These are phyloP conservation scores for Penicillium malachiteum DNA, from an alignment of 495 filamentous ascomycete genomes.

Conservation along the genomic window DNA sequence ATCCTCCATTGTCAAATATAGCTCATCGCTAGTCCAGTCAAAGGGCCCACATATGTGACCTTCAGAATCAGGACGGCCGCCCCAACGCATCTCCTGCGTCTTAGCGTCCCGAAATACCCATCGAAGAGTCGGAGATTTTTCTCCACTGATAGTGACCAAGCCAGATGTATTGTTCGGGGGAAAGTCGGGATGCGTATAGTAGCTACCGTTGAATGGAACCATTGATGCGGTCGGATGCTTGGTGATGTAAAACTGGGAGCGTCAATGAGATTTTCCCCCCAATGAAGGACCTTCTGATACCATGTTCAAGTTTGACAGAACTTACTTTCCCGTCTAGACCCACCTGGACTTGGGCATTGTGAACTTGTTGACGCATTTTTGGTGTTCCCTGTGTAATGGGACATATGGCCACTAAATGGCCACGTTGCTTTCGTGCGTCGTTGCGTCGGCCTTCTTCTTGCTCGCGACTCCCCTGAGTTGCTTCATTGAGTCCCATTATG, in stretches of 20 bases:
- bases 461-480: conserved; percentile 22
- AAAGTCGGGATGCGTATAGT: conserved; percentile 25
- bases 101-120: conserved; percentile 28
- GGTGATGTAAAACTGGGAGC: conserved; percentile 25
- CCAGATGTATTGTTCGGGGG: conserved; percentile 23
- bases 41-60: conserved; percentile 29
- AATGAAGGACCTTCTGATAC: no score
- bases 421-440: conserved; percentile 21
- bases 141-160: conserved; percentile 25
- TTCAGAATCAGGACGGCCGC: conserved; percentile 23
- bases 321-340: conserved; percentile 27
- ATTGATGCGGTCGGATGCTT: conserved; percentile 21
- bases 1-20: conserved; percentile 23
- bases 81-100: conserved; percentile 29
- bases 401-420: conserved; percentile 23
- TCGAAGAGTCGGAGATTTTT: conserved; percentile 24
- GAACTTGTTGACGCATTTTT: conserved; percentile 21
- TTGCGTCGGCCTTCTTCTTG: conserved; percentile 22
- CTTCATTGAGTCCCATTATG: conserved; percentile 29
- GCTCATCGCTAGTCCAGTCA: conserved; percentile 27
- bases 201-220: conserved; percentile 27
- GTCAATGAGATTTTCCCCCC: not conserved
- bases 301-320: conserved; percentile 6
- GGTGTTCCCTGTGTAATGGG: conserved; percentile 18
- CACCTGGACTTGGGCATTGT: conserved; percentile 29